phyloP scores from a whole-genome alignment of 2,329 filamentous ascomycete species.

The Xylaria sp. region DNA sequence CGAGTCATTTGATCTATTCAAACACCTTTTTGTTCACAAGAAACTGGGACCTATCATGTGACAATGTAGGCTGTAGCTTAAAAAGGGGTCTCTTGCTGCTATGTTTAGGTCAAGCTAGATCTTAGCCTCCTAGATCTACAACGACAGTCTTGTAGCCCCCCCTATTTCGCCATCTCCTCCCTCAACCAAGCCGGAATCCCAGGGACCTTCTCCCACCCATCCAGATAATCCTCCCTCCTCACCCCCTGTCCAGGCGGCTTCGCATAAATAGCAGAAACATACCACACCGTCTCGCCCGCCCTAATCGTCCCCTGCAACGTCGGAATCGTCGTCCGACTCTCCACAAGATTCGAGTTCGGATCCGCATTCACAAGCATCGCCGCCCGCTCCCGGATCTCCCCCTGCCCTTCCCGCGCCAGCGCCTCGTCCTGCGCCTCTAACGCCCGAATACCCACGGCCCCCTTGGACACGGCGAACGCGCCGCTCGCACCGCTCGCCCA shows the following conservation, averaged over 20 bases:
- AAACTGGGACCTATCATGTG: background rate
- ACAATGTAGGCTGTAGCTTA: background rate
- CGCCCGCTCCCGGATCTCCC: slow-evolving; percentile 40
- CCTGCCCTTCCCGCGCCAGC: slow-evolving; percentile 3
- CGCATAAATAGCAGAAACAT: slow-evolving; percentile 66
- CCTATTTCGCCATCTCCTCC: slow-evolving; percentile 40
- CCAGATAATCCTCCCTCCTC: slow-evolving; percentile 48
- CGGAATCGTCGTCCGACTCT: slow-evolving; percentile 66
- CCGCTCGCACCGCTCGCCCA: slow-evolving; percentile 46
- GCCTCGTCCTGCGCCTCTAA: slow-evolving; percentile 35
- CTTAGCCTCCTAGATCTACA: no score
- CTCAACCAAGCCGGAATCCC: slow-evolving; percentile 55
- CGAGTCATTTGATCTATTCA: no score
- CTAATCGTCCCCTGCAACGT: slow-evolving; percentile 59
- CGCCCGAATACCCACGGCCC: slow-evolving; percentile 52
- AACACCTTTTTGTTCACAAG: background rate
- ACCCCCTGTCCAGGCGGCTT: slow-evolving; percentile 54
- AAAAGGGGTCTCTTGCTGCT: background rate
- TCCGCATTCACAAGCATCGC: slow-evolving; percentile 70
- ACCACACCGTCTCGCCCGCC: slow-evolving; percentile 56
- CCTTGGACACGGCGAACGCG: slow-evolving; percentile 54
- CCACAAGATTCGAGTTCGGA: slow-evolving; percentile 71
- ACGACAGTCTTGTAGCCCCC: background rate
- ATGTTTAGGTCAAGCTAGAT: background rate
- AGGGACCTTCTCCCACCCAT: slow-evolving; percentile 57